A percentile compares a stretch with the other conserved stretches of the same genome.
phyloP scores from a whole-genome alignment of 352 stramenopile species.

The Globisporangium iwayamae region DNA sequence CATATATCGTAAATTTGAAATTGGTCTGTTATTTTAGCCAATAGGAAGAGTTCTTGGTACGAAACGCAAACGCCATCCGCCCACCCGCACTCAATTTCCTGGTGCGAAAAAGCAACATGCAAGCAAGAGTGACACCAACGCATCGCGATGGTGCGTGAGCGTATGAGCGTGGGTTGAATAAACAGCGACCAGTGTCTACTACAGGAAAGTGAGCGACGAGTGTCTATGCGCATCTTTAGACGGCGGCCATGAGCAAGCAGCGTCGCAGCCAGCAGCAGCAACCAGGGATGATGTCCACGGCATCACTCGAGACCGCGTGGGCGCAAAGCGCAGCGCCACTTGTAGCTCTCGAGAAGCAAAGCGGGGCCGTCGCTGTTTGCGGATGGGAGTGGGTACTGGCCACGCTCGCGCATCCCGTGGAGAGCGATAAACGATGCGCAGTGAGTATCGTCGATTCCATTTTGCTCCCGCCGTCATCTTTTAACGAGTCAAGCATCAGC shows the following conservation, averaged over 20 bases:
- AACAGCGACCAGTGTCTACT: background rate
- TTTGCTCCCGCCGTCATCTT: conserved; percentile 18
- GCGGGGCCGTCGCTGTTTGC: background rate
- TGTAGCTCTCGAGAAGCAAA: background rate
- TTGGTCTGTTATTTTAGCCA: background rate
- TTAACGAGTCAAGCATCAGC: background rate
- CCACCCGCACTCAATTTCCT: background rate
- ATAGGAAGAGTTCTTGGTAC: background rate
- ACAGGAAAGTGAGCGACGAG: background rate
- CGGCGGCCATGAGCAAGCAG: conserved; percentile 12
- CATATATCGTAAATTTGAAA: background rate
- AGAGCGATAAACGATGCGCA: conserved; percentile 20
- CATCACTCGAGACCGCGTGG: conserved; percentile 7
- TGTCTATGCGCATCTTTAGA: background rate
- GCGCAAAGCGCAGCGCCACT: background rate
- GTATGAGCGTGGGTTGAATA: background rate
- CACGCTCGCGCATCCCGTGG: conserved; percentile 23
- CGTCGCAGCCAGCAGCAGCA: conserved; percentile 5
- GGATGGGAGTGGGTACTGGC: conserved; percentile 41
- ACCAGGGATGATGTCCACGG: background rate
- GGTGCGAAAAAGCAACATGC: background rate
- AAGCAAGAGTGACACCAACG: too few species aligned
- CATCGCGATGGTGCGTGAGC: too few species aligned
- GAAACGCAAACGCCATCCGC: background rate
- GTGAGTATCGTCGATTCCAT: conserved; percentile 43